phyloP scores from a whole-genome alignment of 2,329 filamentous ascomycete species.

The Colletotrichum sp. region DNA sequence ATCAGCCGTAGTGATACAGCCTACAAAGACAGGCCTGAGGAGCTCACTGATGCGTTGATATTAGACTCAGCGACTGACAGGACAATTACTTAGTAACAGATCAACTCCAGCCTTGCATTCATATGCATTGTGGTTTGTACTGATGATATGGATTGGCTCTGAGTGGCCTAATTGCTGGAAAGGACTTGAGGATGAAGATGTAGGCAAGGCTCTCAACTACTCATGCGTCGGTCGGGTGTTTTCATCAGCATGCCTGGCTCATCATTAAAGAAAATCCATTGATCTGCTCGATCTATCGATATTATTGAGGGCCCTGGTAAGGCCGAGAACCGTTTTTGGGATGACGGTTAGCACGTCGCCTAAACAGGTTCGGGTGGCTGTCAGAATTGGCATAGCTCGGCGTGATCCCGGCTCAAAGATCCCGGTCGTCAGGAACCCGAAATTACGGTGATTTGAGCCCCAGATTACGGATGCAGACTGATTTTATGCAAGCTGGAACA shows the following conservation, averaged over 20 bases:
- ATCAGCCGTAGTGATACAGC: neutral
- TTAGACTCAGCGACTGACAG: neutral
- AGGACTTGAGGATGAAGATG: neutral
- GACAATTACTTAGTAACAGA: neutral
- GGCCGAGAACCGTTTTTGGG: neutral
- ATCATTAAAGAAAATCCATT: neutral
- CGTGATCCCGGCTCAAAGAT: neutral
- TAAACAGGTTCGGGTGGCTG: neutral
- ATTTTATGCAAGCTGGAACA: neutral
- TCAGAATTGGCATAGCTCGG: neutral
- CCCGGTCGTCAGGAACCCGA: neutral
- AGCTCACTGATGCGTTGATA: neutral
- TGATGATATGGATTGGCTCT: neutral
- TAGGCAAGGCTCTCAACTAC: neutral
- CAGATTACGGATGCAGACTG: neutral
- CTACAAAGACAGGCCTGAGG: neutral
- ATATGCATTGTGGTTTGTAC: neutral
- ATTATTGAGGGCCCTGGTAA: neutral
- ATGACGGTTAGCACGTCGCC: neutral
- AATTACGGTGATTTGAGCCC: slow-evolving; percentile 9
- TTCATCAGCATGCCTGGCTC: neutral
- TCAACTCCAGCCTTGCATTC: neutral
- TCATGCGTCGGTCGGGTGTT: neutral
- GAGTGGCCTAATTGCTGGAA: neutral
- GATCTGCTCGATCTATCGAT: neutral